Conservation (phyloP, 306 rosid species). For the Rubus parviflorus region DNA sequence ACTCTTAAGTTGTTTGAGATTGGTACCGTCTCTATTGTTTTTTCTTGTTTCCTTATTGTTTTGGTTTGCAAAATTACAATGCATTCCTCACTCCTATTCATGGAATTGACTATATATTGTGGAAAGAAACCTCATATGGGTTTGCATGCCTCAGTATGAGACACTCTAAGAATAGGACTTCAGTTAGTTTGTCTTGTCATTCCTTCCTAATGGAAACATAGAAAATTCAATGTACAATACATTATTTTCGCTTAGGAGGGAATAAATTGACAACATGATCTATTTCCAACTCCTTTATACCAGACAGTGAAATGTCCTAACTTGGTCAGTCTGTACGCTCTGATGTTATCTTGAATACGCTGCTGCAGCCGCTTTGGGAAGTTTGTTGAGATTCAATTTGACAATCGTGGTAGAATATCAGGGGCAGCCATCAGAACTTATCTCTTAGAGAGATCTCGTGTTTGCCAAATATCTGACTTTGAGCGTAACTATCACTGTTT, state of each 20-base stretch:
- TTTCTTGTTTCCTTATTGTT: background rate
- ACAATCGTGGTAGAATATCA: constrained; percentile 70
- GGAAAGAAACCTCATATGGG: background rate
- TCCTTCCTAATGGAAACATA: background rate
- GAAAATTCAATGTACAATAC: background rate
- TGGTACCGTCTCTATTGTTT: background rate
- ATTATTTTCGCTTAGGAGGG: background rate
- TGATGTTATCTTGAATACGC: constrained; percentile 36
- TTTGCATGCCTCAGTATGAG: background rate
- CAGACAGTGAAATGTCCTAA: constrained; percentile 22
- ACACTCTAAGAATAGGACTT: background rate
- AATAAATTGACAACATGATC: constrained; percentile 10
- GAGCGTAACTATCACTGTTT: constrained; percentile 95
- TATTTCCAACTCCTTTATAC: constrained; percentile 10
- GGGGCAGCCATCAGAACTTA: constrained; percentile 97
- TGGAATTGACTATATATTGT: background rate
- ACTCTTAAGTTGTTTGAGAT: constrained; percentile 1
- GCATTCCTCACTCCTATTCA: background rate
- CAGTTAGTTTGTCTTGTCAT: background rate
- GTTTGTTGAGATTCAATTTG: constrained; percentile 90
- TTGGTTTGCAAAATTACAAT: background rate
- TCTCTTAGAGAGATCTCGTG: constrained; percentile 89
- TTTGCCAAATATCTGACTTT: constrained; percentile 89
- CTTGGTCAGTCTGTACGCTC: constrained; percentile 26
- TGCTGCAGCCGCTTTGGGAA: constrained; percentile 89